Base-by-base conservation (phyloP, 305 asterid genomes). In the Fraxinus paxiana region DNA sequence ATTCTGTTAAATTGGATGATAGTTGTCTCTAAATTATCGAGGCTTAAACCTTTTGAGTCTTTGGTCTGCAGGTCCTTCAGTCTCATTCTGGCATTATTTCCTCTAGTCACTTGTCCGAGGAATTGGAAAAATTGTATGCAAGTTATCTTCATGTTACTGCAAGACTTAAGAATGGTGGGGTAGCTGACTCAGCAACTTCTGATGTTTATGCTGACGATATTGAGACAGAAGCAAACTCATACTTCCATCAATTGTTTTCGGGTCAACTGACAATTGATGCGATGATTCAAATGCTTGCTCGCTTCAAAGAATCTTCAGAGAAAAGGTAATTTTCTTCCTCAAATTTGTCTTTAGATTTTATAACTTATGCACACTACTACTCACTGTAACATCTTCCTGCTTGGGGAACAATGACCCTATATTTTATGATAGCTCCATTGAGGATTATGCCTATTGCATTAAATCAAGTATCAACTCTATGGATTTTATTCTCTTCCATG, bases 231-330 rank as follows among this genome's bases (percentile, higher is more conserved):
- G 94, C 97, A 34, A 94, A 94, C 86, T 83, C 87, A 18, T 92
- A 92, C 83, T 96, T 96, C 89, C 98, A 96, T 80, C 92, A 92
- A 87, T 91, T 96, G 97, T 96, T 96, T 88, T 90, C 97, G 83
- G 92, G 93, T 84, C 90, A 91, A 84, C 90, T 91, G 86, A 67
- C 90, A 77, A 79, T 90, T 82, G 98, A 94, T 54, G 88, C 87
- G 51, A 89, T 90, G 87, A 92, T 96, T 87, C 94, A 90, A 84
- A 92, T 92, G 99, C 99, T 96, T 77, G 87, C 97, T 67, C 92
- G 90, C 51, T 94, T 91, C 87, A 94, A 93, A 87, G 99, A 96
- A 85, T 92, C 99, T 81, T 77, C 91, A 28, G 98, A 94, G 77
- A 89, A 88, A 87, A 91, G 99, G 99, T 92, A 37, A 8, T 71